These are phyloP conservation scores for Stylonectria norvegica DNA, from an alignment of 2,329 filamentous ascomycete genomes.

Conservation along the genomic window DNA sequence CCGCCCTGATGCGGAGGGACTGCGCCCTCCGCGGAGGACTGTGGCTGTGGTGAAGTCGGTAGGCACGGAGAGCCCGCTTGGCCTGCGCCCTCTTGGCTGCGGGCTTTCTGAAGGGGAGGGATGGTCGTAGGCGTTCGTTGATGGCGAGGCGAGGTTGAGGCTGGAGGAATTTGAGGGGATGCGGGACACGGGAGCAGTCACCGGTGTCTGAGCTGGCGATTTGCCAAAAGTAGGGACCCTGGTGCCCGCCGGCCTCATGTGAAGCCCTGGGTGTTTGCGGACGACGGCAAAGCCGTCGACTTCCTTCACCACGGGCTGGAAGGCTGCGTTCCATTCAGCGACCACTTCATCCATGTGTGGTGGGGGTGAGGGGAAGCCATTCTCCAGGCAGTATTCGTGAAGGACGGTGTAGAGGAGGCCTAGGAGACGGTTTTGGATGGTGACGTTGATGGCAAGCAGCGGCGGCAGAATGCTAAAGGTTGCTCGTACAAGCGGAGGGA, in stretches of 20 bases:
- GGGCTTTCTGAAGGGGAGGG: neutral
- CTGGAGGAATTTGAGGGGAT: constrained; percentile 7
- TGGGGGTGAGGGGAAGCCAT: constrained; percentile 10
- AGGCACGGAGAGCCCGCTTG: constrained; percentile 6
- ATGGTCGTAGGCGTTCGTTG: neutral
- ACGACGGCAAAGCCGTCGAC: constrained; percentile 8
- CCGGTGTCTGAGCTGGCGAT: constrained; percentile 1
- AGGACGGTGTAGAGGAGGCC: constrained; percentile 12
- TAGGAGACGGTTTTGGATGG: constrained; percentile 11
- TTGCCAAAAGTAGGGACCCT: neutral
- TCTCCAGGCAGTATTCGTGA: constrained; percentile 10
- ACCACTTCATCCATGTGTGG: constrained; percentile 9
- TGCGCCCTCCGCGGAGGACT: constrained; percentile 6
- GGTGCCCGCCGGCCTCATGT: neutral
- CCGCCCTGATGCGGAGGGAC: constrained; percentile 1
- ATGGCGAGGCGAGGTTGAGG: neutral
- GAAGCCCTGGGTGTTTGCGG: constrained; percentile 4
- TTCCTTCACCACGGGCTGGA: constrained; percentile 3
- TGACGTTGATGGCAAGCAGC: constrained; percentile 7
- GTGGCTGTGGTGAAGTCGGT: constrained; percentile 13
- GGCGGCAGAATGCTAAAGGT: constrained; percentile 6
- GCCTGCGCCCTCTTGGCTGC: neutral
- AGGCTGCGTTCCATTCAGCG: constrained; percentile 8
- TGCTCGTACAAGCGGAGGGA: constrained; percentile 11
- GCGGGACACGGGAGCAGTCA: constrained; percentile 1